Conservation (phyloP, 441 rosid species). For the Isatis lusitanica region DNA sequence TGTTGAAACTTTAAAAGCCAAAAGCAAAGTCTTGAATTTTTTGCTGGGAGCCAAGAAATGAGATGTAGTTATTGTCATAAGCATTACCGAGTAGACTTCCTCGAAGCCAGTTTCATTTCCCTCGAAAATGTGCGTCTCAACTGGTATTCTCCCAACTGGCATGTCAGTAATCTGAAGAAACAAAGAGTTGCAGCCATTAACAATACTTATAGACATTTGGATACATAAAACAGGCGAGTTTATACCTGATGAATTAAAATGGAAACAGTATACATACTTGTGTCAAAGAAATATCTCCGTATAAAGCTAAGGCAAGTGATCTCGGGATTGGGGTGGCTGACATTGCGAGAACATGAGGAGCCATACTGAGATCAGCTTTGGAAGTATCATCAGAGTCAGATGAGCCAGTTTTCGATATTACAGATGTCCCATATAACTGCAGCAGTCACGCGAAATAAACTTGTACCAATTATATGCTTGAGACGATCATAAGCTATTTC, state of each 20-base stretch:
- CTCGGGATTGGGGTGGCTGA: constrained; percentile 97
- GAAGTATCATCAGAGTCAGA: constrained; percentile 44
- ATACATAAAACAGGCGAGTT: constrained; percentile 12
- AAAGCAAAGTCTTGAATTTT: constrained; percentile 16
- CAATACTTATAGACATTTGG: not conserved
- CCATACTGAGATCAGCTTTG: constrained; percentile 63
- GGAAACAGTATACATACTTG: constrained; percentile 51
- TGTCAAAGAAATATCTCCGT: constrained; percentile 86
- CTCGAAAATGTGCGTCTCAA: constrained; percentile 70
- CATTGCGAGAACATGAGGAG: constrained; percentile 96
- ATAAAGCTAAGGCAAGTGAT: constrained; percentile 91
- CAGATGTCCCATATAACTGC: constrained; percentile 64
- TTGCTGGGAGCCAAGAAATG: not conserved
- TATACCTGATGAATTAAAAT: not conserved
- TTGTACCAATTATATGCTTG: not conserved
- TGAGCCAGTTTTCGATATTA: constrained; percentile 47
- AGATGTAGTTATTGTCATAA: constrained; percentile 17
- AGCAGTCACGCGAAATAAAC: constrained; percentile 32
- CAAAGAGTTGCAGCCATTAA: constrained; percentile 13
- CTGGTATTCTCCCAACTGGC: constrained; percentile 93
- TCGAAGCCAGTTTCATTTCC: constrained; percentile 63
- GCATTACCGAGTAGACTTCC: constrained; percentile 67
- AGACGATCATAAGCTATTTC: not conserved
- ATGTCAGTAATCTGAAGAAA: constrained; percentile 79
- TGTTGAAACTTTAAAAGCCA: not conserved